Percentiles rank a stretch among this genome's conserved stretches.
phyloP scores from a whole-genome alignment of 345 rosid species.

The Kernera saxatilis region DNA sequence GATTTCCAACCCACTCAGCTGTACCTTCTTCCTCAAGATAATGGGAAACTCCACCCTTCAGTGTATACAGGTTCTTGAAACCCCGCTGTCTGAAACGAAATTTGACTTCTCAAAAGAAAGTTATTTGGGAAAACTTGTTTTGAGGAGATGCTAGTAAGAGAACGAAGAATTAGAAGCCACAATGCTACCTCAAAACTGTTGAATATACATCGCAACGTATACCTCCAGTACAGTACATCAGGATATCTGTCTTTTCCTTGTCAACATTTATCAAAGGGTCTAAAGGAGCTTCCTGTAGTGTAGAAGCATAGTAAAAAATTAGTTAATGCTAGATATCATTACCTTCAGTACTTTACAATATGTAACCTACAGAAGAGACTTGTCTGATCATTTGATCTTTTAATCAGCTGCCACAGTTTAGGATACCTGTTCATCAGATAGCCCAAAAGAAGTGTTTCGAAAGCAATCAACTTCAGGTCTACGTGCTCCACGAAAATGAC shows the following conservation, averaged over 20 bases:
- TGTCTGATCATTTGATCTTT: neutral
- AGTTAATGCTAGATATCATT: neutral
- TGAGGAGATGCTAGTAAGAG: neutral
- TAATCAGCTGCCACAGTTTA: neutral
- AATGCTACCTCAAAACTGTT: conserved; percentile 64
- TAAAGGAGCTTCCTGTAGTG: conserved; percentile 44
- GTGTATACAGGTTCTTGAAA: conserved; percentile 68
- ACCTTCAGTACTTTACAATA: neutral
- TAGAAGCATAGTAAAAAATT: neutral
- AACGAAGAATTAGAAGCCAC: conserved; percentile 2
- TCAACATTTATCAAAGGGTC: conserved; percentile 73
- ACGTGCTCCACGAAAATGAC: conserved; percentile 67
- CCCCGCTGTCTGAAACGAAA: conserved; percentile 61
- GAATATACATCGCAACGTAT: conserved; percentile 97
- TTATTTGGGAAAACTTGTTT: conserved; percentile 13
- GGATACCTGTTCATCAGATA: conserved; percentile 52
- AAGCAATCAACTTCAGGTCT: conserved; percentile 94
- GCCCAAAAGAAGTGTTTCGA: conserved; percentile 76
- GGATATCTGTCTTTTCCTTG: conserved; percentile 61
- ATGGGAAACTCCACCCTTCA: conserved; percentile 84
- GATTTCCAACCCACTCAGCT: conserved; percentile 72
- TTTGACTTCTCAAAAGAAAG: conserved; percentile 16
- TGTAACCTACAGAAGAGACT: neutral
- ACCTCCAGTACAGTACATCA: conserved; percentile 97
- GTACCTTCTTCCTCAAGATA: conserved; percentile 76